phyloP scores from a whole-genome alignment of 1,284 basidiomycete species.

The Trametes hirsuta region DNA sequence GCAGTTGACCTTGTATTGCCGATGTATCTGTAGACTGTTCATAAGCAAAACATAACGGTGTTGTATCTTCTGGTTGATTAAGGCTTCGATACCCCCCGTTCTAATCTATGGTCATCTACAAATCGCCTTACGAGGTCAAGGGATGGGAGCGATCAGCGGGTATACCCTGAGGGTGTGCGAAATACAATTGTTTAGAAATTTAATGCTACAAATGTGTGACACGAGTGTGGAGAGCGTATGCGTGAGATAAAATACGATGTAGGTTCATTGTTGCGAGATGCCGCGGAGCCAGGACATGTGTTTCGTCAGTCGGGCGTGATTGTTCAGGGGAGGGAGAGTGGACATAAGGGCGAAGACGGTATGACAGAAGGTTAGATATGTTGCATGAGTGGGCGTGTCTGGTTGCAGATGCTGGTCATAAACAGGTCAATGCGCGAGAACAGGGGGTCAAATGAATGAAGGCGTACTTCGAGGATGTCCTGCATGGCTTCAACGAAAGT shows the following conservation, averaged over 20 bases:
- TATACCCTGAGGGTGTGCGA: background rate
- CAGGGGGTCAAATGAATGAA: background rate
- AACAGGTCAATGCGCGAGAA: background rate
- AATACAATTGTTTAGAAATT: background rate
- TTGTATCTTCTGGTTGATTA: too few relatives aligned
- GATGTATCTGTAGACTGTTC: background rate
- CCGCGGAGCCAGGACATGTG: constrained; percentile 15
- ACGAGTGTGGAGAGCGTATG: background rate
- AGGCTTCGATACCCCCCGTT: too few relatives aligned
- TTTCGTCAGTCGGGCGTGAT: constrained; percentile 12
- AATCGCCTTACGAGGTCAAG: background rate
- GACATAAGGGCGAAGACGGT: constrained; percentile 11
- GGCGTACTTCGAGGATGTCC: constrained; percentile 28
- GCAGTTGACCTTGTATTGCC: background rate
- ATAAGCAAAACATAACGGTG: too few relatives aligned
- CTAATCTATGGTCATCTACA: background rate
- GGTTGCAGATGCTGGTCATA: background rate
- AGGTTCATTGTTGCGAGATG: constrained; percentile 1
- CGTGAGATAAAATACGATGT: background rate
- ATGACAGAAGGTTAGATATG: constrained; percentile 17
- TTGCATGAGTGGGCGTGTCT: background rate
- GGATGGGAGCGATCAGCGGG: background rate
- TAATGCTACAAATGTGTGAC: constrained; percentile 1
- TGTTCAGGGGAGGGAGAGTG: constrained; percentile 8
- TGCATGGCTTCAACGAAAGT: constrained; percentile 30